Evolutionary conservation across 2,329 filamentous ascomycete species (phyloP).

Genomic region (Colletotrichum sp.): DNA sequence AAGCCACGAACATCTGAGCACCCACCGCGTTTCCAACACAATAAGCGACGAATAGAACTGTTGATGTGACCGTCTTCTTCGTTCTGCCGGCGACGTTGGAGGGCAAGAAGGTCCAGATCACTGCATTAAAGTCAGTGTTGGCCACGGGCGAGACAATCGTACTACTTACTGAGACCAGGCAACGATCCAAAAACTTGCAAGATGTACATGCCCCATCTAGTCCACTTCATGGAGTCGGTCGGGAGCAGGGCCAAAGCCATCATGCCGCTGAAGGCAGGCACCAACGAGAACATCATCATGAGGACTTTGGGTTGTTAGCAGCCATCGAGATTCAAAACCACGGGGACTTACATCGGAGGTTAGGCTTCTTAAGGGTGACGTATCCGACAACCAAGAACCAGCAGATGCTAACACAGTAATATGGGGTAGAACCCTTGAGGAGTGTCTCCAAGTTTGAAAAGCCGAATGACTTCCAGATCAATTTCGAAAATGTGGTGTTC

Average conservation of each 20-base stretch:
- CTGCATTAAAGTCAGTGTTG: too few species aligned
- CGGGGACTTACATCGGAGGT: slow-evolving; percentile 28
- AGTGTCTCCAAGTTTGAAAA: slow-evolving; percentile 35
- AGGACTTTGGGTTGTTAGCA: slow-evolving; percentile 10
- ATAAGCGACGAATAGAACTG: slow-evolving; percentile 26
- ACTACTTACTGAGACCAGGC: slow-evolving; percentile 27
- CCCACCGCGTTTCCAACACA: slow-evolving; percentile 27
- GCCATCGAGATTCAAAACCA: fast-evolving
- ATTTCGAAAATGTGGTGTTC: slow-evolving; percentile 34
- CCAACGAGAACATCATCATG: slow-evolving; percentile 32
- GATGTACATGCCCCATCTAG: slow-evolving; percentile 36
- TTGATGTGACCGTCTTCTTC: slow-evolving; percentile 33
- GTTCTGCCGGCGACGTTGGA: slow-evolving; percentile 44
- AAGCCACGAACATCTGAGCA: slow-evolving; percentile 17
- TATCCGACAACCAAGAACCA: slow-evolving; percentile 31
- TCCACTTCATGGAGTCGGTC: slow-evolving; percentile 28
- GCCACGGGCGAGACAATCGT: too few species aligned
- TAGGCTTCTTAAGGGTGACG: slow-evolving; percentile 29
- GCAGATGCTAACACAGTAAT: slow-evolving; percentile 28
- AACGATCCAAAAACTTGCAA: slow-evolving; percentile 30
- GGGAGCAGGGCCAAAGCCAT: slow-evolving; percentile 33
- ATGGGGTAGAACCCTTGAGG: slow-evolving; percentile 33
- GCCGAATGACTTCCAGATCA: slow-evolving; percentile 36
- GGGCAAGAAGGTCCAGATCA: slow-evolving; percentile 35
- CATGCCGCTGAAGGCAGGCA: slow-evolving; percentile 34